Base-by-base conservation (phyloP, 257 asterid genomes). In the Cynanchum wilfordii region DNA sequence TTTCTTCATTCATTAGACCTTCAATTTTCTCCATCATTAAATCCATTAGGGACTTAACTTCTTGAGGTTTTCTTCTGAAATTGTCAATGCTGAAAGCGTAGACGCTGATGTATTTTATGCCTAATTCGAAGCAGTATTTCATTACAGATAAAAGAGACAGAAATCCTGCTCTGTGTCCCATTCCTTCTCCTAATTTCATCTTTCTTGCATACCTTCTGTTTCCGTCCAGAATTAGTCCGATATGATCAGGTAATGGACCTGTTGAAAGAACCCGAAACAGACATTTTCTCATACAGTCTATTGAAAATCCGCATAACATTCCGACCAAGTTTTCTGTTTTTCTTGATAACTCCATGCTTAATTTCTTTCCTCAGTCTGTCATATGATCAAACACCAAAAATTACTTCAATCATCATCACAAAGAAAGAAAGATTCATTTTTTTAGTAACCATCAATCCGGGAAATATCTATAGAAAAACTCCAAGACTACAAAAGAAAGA, bases 81-180 rank as follows among this genome's bases (percentile, higher is more conserved):
- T 91, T 91, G 74, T 93, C 96, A 55, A 93, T 93, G 88, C 92
- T 89, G 83, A 93, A 93, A 3, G 89, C 96, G 29, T 89, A 88
- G 24, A 89, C 70, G 0, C 90, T 84, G 19, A 89, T 68, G 65
- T 87, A 84, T 13, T 84, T 82, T 45, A 93, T 87, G 0, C 92
- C 89, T 68, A 93, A 66, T 76, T 91, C 94, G 20, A 74, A 84
- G 83, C 97, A 88, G 77, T 89, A 91, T 83, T 84, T 89, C 77
- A 91, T 69, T 49, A 87, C 7, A 54, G 89, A 79, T 88, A 93
- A 75, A 58, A 91, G 89, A 68, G 94, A 70, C 12, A 84, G 74
- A 77, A 87, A 86, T 1, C 96, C 98, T 30, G 89, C 91, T 33
- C 89, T 68, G 74, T 93, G 82, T 1, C 98, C 98, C 79, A 77